Base-by-base conservation (phyloP, 805 yeast species). In the Myxozyma neotropica region DNA sequence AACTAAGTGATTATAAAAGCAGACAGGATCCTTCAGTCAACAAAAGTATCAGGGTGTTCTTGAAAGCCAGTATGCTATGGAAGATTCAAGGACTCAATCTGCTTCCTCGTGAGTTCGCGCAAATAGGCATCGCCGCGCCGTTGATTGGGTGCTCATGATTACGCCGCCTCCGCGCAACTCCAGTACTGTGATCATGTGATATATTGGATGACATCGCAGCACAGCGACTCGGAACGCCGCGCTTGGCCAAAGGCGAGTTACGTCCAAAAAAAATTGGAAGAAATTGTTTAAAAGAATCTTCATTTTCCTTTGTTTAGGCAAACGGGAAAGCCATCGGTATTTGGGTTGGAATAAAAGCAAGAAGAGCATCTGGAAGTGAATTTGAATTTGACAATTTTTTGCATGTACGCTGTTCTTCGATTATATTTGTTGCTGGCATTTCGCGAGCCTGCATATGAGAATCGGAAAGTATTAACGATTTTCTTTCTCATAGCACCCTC, bases 101-200 rank as follows among this genome's bases (percentile, higher is more conserved):
- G 55, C 46, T 40, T 42, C 42, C 17, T 29, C 55, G 55, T 47
- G 55, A 42, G 48, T 17, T 6, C 39, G 31, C 19, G 35, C 19
- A 21, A 48, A 36, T 27, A 36, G 13, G 29, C 54, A 50, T 50
- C 54, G 54, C 46, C 46, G 46, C 21, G 26, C 5, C 48, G 12
- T 21, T 51, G 55, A 51, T 51, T 51, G 55, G 55, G 48, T 51
- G 55, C 55, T 42, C 46, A 42, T 12, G 10, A 2, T 13, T 51
- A 42, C 55, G 55, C 55, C 17, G 13, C 10, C 26, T 1, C 2
- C 10, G 55, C 47, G 55, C 42, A 51, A 1, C 2, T 23, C 15
- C 10, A 27, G 43, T 38, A 10, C 13, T 15, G 24, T 24, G 6
- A 17, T 12, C 54, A 50, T 46, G 54, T 50, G 54, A 26, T 10